Conservation (phyloP, 768 basidiomycete genomes). For the Rhizopogon sp. region DNA sequence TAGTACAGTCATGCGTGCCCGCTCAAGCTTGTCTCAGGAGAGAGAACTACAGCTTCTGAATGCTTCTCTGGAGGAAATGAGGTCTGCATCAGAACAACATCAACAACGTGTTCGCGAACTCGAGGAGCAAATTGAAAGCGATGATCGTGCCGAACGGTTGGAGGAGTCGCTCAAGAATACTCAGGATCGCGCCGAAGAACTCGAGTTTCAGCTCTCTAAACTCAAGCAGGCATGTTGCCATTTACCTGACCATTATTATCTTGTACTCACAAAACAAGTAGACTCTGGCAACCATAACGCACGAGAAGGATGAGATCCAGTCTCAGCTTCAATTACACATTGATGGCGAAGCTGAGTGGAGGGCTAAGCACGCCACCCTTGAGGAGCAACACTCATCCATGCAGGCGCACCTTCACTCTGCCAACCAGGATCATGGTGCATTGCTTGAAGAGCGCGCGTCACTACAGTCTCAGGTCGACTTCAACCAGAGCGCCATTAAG, state of each 20-base stretch:
- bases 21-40: constrained; percentile 41
- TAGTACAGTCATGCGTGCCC: background rate
- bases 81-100: constrained; percentile 47
- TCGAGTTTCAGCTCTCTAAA: constrained; percentile 78
- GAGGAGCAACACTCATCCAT: constrained; percentile 33
- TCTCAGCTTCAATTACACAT: constrained; percentile 36
- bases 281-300: constrained; percentile 53
- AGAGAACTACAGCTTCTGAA: constrained; percentile 68
- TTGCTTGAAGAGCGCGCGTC: constrained; percentile 46
- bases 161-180: constrained; percentile 72
- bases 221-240: constrained; percentile 58
- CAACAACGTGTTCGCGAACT: constrained; percentile 62
- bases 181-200: constrained; percentile 76
- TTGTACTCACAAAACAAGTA: constrained; percentile 21
- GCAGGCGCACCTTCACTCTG: constrained; percentile 38
- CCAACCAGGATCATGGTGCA: constrained; percentile 41
- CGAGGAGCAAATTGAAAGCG: constrained; percentile 78
- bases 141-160: constrained; percentile 73
- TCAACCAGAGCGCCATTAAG: constrained; percentile 40
- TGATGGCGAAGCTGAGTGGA: constrained; percentile 44
- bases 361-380: constrained; percentile 42
- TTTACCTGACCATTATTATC: background rate
- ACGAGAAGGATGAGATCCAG: constrained; percentile 56
- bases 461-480: constrained; percentile 43
- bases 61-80: constrained; percentile 46